Evolutionary conservation across 768 basidiomycete genomes (phyloP).

Genomic region (Pholiota molesta): DNA sequence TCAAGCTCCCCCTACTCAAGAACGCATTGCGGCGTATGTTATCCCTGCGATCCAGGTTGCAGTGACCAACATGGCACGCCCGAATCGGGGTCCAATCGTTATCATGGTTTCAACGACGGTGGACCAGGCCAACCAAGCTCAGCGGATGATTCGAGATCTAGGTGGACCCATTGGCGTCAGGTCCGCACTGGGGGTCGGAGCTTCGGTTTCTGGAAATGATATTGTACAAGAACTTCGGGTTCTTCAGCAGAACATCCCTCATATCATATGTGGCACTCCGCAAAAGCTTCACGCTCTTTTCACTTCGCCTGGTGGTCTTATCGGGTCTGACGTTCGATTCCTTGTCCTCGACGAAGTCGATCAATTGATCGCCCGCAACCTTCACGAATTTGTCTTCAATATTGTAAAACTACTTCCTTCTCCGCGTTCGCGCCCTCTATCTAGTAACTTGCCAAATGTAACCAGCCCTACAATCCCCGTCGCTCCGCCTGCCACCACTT

Average conservation of each 20-base stretch:
- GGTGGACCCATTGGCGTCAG: conserved; percentile 92
- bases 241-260: conserved; percentile 90
- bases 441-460: conserved; percentile 33
- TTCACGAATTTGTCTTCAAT: conserved; percentile 93
- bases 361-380: conserved; percentile 94
- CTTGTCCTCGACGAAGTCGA: conserved; percentile 97
- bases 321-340: conserved; percentile 87
- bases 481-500: conserved; percentile 34
- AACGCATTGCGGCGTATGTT: conserved; percentile 96
- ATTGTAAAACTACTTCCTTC: conserved; percentile 93
- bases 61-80: conserved; percentile 62
- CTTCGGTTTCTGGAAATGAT: conserved; percentile 63
- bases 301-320: conserved; percentile 73
- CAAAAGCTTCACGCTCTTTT: conserved; percentile 95
- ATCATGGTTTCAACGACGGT: conserved; percentile 98
- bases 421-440: conserved; percentile 71
- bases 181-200: conserved; percentile 86
- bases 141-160: conserved; percentile 92
- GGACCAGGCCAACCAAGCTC: conserved; percentile 97
- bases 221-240: conserved; percentile 77
- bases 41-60: conserved; percentile 89
- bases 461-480: conserved; percentile 28
- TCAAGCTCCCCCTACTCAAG: conserved; percentile 98
- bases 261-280: conserved; percentile 96
- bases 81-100: conserved; percentile 80